Conservation (phyloP, 2,329 filamentous ascomycete genomes). For the Fusarium scirpi region DNA sequence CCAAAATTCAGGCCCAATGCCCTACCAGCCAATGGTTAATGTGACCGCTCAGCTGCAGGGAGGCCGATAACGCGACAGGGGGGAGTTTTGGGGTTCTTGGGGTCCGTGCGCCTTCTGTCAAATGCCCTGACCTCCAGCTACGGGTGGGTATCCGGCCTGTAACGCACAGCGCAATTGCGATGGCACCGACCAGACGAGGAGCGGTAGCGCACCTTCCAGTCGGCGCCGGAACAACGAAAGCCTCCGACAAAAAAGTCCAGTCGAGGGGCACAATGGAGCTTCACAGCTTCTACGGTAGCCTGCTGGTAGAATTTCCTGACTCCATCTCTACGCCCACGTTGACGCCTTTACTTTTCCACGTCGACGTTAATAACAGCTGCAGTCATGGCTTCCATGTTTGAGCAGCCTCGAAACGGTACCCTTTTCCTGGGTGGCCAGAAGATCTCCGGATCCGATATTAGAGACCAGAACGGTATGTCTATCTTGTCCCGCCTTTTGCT, state of each 20-base stretch:
- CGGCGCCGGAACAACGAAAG: slow-evolving; percentile 47
- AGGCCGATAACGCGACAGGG: slow-evolving; percentile 36
- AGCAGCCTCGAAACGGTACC: slow-evolving; percentile 94
- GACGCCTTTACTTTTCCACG: slow-evolving; percentile 43
- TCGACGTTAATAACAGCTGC: slow-evolving; percentile 46
- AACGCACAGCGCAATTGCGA: slow-evolving; percentile 9
- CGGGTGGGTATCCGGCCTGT: slow-evolving; percentile 8
- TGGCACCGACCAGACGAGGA: neutral
- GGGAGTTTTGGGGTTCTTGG: slow-evolving; percentile 31
- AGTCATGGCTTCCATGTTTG: slow-evolving; percentile 93
- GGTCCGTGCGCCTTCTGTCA: slow-evolving; percentile 42
- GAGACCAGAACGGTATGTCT: slow-evolving; percentile 88
- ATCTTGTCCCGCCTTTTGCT: slow-evolving; percentile 38
- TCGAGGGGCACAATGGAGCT: slow-evolving; percentile 46
- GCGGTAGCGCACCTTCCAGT: slow-evolving; percentile 2
- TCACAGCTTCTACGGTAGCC: slow-evolving; percentile 48
- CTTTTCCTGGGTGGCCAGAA: slow-evolving; percentile 97
- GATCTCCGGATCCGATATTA: slow-evolving; percentile 95
- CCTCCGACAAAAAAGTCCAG: slow-evolving; percentile 48
- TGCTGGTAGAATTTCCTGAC: slow-evolving; percentile 50
- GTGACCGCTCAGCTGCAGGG: slow-evolving; percentile 22
- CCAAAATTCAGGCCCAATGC: slow-evolving; percentile 46
- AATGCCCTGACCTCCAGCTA: slow-evolving; percentile 27
- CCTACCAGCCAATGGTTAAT: slow-evolving; percentile 41
- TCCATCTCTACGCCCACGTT: slow-evolving; percentile 46